phyloP scores from a whole-genome alignment of 306 rosid species.

The Mimosa pudica region DNA sequence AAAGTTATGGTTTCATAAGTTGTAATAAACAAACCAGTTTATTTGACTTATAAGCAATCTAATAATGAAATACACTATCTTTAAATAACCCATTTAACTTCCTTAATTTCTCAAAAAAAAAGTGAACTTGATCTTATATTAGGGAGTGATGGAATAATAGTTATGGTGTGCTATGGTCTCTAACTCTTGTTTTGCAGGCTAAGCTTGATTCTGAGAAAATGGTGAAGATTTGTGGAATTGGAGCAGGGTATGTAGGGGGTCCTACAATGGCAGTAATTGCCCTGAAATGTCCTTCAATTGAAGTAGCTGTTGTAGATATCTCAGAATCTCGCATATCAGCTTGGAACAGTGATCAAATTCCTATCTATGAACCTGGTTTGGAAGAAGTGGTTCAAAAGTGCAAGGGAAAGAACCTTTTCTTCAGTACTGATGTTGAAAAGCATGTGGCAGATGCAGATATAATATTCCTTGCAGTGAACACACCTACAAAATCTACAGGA shows the following conservation, averaged over 20 bases:
- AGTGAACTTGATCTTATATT: too few relatives aligned
- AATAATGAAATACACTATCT: too few relatives aligned
- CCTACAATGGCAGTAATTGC: constrained; percentile 92
- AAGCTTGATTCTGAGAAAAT: constrained; percentile 39
- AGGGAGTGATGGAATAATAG: too few relatives aligned
- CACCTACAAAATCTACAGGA: constrained; percentile 72
- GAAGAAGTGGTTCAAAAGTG: constrained; percentile 72
- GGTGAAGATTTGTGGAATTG: constrained; percentile 87
- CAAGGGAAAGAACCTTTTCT: constrained; percentile 71
- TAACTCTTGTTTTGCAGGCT: constrained; percentile 30
- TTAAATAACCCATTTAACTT: too few relatives aligned
- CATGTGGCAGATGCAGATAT: constrained; percentile 76
- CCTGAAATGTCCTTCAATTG: constrained; percentile 69
- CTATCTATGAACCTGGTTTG: constrained; percentile 82
- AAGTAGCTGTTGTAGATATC: constrained; percentile 81
- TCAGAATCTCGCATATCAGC: constrained; percentile 66
- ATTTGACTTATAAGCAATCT: too few relatives aligned
- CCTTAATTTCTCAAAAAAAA: too few relatives aligned
- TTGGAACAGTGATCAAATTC: constrained; percentile 82
- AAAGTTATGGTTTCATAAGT: too few relatives aligned
- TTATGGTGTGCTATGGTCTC: not conserved
- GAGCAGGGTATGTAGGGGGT: constrained; percentile 89
- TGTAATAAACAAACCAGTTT: too few relatives aligned
- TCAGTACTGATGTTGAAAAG: constrained; percentile 77
- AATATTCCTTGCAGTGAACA: constrained; percentile 76